Evolutionary conservation across 2,329 filamentous ascomycete genomes (phyloP), one percentile per base, ranked within the genome.

Genomic region (Cryphonectria japonica): DNA sequence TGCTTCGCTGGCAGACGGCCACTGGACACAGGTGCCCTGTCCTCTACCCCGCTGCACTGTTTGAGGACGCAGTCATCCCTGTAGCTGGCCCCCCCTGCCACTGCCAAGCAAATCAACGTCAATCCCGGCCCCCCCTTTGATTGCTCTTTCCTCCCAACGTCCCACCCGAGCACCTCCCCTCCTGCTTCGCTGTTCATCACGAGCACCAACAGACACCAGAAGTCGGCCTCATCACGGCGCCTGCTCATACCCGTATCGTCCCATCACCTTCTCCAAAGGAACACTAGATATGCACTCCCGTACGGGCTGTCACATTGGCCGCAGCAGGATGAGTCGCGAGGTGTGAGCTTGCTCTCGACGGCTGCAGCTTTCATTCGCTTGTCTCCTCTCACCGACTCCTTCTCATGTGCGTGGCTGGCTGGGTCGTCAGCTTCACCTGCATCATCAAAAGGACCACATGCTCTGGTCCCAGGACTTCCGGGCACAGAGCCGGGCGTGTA

Each of bases 291-390:
- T 73, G 66, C 67, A 59, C 62, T 70, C 66, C 26, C 65, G 65
- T 54, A 52, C 72, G 73, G 79, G 83, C 78, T 83, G 80, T 84
- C 82, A 82, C 83, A 84, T 77, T 80, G 83, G 82, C 78, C 81
- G 83, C 76, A 76, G 71, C 60, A 66, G 50, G n/a, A 67, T 67
- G 69, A 67, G 73, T 73, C 72, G 73, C 75, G 71, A 82, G 78
- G 77, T 80, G 79, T 85, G 84, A 81, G 85, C 78, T 85, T 85
- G 83, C 84, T 80, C 76, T 75, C 74, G 75, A 72, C 76, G 76
- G 72, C 82, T 81, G 78, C 78, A 78, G 66, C 73, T 77, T 74
- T 78, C 75, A 85, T 84, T 83, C 82, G 83, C 76, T 76, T 69
- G 75, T 71, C 70, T 13, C 7, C 22, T 19, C n/a, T 59, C 46